Percentiles rank a stretch among this genome's conserved stretches.
These are phyloP conservation scores for Tausonia pullulans DNA, from an alignment of 1,284 basidiomycete species.

Conservation along the genomic window DNA sequence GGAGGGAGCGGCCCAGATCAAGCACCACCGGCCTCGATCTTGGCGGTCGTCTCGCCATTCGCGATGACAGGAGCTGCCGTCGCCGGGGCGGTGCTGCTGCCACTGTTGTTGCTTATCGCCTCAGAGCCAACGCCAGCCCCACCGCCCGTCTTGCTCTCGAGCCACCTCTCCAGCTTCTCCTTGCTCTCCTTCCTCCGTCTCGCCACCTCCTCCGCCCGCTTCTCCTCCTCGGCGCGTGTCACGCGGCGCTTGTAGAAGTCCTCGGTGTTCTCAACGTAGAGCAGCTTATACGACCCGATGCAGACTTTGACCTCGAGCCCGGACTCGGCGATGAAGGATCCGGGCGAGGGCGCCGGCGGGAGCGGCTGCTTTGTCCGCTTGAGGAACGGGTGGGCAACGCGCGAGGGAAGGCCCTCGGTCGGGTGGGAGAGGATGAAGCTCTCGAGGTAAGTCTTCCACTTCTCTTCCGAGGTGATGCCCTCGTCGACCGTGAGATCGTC, in stretches of 20 bases:
- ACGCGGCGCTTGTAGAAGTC: constrained; percentile 25
- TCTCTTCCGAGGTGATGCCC: constrained; percentile 63
- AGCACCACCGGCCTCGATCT: too few species aligned
- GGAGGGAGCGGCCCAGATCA: too few species aligned
- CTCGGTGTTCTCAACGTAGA: constrained; percentile 50
- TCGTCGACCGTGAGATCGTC: constrained; percentile 82
- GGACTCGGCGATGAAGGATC: constrained; percentile 26
- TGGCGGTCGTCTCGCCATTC: too few species aligned
- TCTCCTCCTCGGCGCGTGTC: too few species aligned
- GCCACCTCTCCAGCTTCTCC: too few species aligned
- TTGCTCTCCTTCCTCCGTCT: too few species aligned
- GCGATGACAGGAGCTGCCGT: too few species aligned
- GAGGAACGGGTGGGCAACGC: constrained; percentile 60
- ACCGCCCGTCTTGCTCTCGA: too few species aligned
- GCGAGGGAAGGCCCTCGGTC: constrained; percentile 39
- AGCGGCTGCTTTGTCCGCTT: constrained; percentile 40
- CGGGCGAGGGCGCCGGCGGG: background rate
- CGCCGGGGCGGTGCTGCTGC: too few species aligned
- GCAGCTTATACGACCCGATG: constrained; percentile 55
- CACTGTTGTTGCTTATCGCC: too few species aligned
- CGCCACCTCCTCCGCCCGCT: too few species aligned
- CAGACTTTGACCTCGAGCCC: constrained; percentile 53
- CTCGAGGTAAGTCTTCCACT: constrained; percentile 84
- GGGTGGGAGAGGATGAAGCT: constrained; percentile 60
- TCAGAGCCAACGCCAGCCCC: too few species aligned